Base-by-base conservation (phyloP, 75 land plant species). In the Gnetum montanum region DNA sequence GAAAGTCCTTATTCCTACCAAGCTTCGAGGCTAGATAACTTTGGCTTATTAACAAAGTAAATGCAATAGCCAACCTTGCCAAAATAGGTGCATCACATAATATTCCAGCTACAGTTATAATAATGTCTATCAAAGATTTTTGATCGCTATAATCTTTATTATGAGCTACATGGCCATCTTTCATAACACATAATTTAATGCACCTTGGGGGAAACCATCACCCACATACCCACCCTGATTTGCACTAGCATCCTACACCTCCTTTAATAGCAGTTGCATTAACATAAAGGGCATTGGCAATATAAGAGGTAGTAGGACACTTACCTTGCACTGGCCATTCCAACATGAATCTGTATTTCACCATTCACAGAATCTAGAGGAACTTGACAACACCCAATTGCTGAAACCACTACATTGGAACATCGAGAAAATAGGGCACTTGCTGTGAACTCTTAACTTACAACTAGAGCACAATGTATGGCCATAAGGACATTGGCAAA, bases 341-440 rank as follows among this genome's bases (percentile, higher is more conserved):
- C 15, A 82, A 18, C 55, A 77, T 78, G 20, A 82, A 41, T 2
- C 85, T 81, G 15, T 73, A 52, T 18, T 35, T 59, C n/a, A 0
- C 62, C 73, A n/a, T 34, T 23, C 18, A 29, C 56, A 22, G 45
- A 34, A 0, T 63, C 70, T 0, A 4, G 30, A 13, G 24, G 51
- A 20, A n/a, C 35, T 24, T 18, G 23, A 26, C 50, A 61, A 57
- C 34, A 61, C 66, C 81, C 81, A 82, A 27, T 66, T 58, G 13
- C 74, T 70, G 49, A 82, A 77, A 31, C 74, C 78, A 45, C 71
- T 70, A 64, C 85, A 82, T 10, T 74, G 78, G 31, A 61, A 76
- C 54, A 65, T 48, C 8, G 70, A 15, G 34, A 77, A 78, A 27
- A n/a, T n/a, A n/a, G n/a, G n/a, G n/a, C n/a, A n/a, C n/a, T n/a